Percentiles rank a stretch among this genome's conserved stretches.
phyloP scores from a whole-genome alignment of 352 stramenopile species.

The Phytopythium aichiense region DNA sequence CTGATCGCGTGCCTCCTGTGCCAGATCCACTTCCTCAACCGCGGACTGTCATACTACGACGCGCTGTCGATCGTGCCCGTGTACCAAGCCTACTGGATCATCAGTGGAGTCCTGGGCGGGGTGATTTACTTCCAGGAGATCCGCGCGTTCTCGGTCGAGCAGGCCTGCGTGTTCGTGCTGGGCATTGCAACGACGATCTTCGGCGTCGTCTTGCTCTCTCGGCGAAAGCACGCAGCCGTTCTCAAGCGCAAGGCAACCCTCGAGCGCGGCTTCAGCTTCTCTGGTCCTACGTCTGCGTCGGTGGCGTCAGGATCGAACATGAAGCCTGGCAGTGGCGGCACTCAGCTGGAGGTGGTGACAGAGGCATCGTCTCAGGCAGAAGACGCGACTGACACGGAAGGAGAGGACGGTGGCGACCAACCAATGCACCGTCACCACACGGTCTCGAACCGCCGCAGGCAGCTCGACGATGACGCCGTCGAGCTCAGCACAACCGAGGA shows the following conservation, averaged over 20 bases:
- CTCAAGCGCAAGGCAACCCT: slow-evolving; percentile 49
- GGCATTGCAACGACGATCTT: slow-evolving; percentile 79
- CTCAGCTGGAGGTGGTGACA: slow-evolving; percentile 3
- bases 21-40: slow-evolving; percentile 82
- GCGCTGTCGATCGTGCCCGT: slow-evolving; percentile 81
- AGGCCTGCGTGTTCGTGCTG: slow-evolving; percentile 82
- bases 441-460: slow-evolving; percentile 9
- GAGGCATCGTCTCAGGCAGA: slow-evolving; percentile 8
- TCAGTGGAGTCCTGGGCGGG: slow-evolving; percentile 83
- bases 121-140: slow-evolving; percentile 92
- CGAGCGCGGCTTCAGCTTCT: slow-evolving; percentile 70
- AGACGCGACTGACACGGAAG: slow-evolving; percentile 8
- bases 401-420: slow-evolving; percentile 6
- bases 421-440: slow-evolving; percentile 3
- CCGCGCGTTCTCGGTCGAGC: slow-evolving; percentile 61
- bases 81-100: slow-evolving; percentile 89
- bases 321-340: neutral
- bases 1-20: slow-evolving; percentile 56
- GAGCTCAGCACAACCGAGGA: slow-evolving; percentile 24
- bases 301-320: neutral
- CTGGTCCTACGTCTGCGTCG: slow-evolving; percentile 14
- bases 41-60: slow-evolving; percentile 71
- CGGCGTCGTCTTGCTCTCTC: slow-evolving; percentile 78
- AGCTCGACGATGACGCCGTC: slow-evolving; percentile 9
- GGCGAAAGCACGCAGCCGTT: slow-evolving; percentile 42